Base-by-base conservation (phyloP, 441 rosid species). In the Arabidopsis lyrata region DNA sequence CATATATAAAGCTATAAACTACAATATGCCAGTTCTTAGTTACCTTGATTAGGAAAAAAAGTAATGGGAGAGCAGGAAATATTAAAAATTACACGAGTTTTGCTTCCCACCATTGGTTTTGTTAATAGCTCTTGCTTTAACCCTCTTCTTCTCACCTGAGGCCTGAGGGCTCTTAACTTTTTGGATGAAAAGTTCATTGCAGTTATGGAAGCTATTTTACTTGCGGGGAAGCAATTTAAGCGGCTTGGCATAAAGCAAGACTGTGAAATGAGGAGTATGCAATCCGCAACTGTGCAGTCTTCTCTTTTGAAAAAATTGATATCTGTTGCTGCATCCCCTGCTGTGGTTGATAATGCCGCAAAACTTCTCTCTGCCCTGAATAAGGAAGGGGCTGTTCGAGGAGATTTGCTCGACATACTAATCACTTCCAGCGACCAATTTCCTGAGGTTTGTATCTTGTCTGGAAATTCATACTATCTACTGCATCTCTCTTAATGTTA, bases 161-260 rank as follows among this genome's bases (percentile, higher is more conserved):
- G 73, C 64, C 73, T 66, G 64, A 66, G 39, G 62, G 8, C 64
- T 81, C 70, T 80, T 78, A 78, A 73, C 77, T 73, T 41, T 77
- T 72, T 74, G 72, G 75, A 63, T 78, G 79, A 64, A 39, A 85
- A 95, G 99, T 95, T 95, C 73, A 83, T 90, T 64, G 88, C 90
- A 82, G 97, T 95, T 80, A 81, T 95, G 72, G 88, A 90, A 85
- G 87, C 94, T 70, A 83, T 88, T 74, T 78, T 92, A 68, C 80
- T 64, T 78, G 87, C 94, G 77, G 97, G 91, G 42, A 89, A 90
- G 68, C 92, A 86, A 77, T 87, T 94, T 81, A 86, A 83, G 85
- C 84, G 65, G 54, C 89, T 92, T 83, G 69, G 81, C 45, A 32
- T 85, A 60, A 84, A 81, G 48, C 86, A 84, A 67, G 88, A 73